A percentile compares a stretch with the other conserved stretches of the same genome.
These are phyloP conservation scores for Mycocentrospora acerina DNA, from an alignment of 2,329 filamentous ascomycete genomes.

Conservation along the genomic window DNA sequence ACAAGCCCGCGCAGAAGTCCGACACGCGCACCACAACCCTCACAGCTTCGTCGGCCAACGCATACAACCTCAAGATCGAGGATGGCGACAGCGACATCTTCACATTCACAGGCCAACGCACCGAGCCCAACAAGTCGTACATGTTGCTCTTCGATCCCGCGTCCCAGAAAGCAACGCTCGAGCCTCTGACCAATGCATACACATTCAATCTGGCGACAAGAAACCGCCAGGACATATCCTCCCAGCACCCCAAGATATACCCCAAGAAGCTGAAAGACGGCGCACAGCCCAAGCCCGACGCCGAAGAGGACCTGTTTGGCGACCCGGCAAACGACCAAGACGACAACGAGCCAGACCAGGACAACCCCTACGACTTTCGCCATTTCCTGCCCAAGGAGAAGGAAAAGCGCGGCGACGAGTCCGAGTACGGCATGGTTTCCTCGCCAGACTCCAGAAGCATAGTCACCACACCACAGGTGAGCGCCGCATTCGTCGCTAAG, in stretches of 20 bases:
- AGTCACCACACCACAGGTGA: slow-evolving; percentile 31
- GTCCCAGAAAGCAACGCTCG: slow-evolving; percentile 76
- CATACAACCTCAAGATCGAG: slow-evolving; percentile 31
- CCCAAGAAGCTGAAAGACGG: slow-evolving; percentile 27
- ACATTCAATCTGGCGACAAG: slow-evolving; percentile 82
- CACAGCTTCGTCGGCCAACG: slow-evolving; percentile 23
- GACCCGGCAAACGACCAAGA: slow-evolving; percentile 31
- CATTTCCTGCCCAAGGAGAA: slow-evolving; percentile 44
- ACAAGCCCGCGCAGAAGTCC: slow-evolving; percentile 44
- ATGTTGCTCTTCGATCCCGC: slow-evolving; percentile 73
- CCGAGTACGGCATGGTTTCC: slow-evolving; percentile 26
- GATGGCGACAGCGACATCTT: slow-evolving; percentile 37
- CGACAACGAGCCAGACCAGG: slow-evolving; percentile 42
- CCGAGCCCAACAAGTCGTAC: slow-evolving; percentile 36
- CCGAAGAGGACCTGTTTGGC: slow-evolving; percentile 32
- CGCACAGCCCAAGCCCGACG: slow-evolving; percentile 31
- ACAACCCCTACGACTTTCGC: slow-evolving; percentile 54
- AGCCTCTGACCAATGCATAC: slow-evolving; percentile 78
- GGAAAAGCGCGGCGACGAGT: slow-evolving; percentile 36
- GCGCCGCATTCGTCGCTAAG: slow-evolving; percentile 17
- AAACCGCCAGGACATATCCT: slow-evolving; percentile 63
- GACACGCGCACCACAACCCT: slow-evolving; percentile 31
- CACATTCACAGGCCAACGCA: slow-evolving; percentile 44
- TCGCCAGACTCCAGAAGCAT: slow-evolving; percentile 37
- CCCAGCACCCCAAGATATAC: slow-evolving; percentile 67